These are phyloP conservation scores for Penicillium paxilli DNA, from an alignment of 495 filamentous ascomycete species.

Conservation along the genomic window DNA sequence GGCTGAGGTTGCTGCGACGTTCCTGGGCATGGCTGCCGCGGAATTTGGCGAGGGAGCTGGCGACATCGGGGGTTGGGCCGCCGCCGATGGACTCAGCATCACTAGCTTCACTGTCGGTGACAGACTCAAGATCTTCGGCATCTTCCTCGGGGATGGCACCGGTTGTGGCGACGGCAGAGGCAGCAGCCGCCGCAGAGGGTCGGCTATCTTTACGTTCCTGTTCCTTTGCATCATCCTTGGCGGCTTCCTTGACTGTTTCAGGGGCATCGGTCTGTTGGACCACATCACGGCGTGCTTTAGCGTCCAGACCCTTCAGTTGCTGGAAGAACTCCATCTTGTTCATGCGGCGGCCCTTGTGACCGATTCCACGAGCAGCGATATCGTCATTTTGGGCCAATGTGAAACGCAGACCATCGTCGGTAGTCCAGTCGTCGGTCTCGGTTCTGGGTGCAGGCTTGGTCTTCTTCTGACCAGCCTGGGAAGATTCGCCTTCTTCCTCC, in stretches of 20 bases:
- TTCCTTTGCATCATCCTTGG: conserved; percentile 41
- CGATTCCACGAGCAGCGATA: conserved; percentile 30
- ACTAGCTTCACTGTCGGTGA: conserved; percentile 31
- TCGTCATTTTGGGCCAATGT: conserved; percentile 58
- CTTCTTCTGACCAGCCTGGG: conserved; percentile 33
- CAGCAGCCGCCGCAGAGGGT: conserved; percentile 21
- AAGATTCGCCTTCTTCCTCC: conserved; percentile 47
- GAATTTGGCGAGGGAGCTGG: conserved; percentile 43
- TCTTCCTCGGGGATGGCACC: conserved; percentile 19
- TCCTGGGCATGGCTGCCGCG: conserved; percentile 49
- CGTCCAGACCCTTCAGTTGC: conserved; percentile 78
- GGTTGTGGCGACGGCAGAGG: conserved; percentile 9
- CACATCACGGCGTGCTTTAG: conserved; percentile 67
- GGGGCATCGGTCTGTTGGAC: conserved; percentile 69
- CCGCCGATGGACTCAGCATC: conserved; percentile 25
- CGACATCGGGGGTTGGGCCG: conserved; percentile 47
- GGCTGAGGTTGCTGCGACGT: conserved; percentile 42
- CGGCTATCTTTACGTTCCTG: conserved; percentile 31
- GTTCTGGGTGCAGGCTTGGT: conserved; percentile 27
- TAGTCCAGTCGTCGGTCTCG: conserved; percentile 51
- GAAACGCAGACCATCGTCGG: conserved; percentile 84
- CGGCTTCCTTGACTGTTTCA: conserved; percentile 56
- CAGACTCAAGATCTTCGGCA: conserved; percentile 22
- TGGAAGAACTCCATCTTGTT: conserved; percentile 90
- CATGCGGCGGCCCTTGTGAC: conserved; percentile 67